Conservation (phyloP, 2,329 filamentous ascomycete species). For the Talaromyces sp. region DNA sequence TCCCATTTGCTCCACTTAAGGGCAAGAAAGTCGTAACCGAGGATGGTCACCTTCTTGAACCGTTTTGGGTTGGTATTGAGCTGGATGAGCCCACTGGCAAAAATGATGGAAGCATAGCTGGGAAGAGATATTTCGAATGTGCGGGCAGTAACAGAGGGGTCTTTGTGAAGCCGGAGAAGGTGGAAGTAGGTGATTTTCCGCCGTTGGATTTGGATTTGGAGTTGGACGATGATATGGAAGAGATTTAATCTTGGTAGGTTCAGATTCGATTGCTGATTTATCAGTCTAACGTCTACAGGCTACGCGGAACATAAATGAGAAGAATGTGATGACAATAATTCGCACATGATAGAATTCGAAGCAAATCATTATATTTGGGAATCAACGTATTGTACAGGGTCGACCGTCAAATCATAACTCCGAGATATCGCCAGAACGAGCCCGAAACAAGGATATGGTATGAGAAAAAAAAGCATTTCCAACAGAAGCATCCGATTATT, state of each 20-base stretch:
- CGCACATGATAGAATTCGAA: background rate
- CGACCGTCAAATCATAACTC: background rate
- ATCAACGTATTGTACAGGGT: background rate
- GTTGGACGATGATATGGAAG: slow-evolving; percentile 53
- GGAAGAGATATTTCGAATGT: slow-evolving; percentile 54
- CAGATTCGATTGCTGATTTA: too few relatives aligned
- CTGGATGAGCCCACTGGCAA: slow-evolving; percentile 64
- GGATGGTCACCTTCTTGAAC: slow-evolving; percentile 23
- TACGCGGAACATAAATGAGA: background rate
- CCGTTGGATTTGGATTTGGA: slow-evolving; percentile 52
- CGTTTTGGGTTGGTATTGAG: slow-evolving; percentile 56
- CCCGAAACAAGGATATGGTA: background rate
- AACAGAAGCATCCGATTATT: background rate
- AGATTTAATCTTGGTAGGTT: slow-evolving; percentile 38
- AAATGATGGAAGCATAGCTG: slow-evolving; percentile 57
- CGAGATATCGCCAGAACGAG: background rate
- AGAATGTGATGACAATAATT: background rate
- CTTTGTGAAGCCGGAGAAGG: slow-evolving; percentile 60
- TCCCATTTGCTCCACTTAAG: slow-evolving; percentile 35
- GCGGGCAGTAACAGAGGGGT: slow-evolving; percentile 52
- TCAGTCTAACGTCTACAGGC: background rate
- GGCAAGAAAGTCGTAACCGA: slow-evolving; percentile 22
- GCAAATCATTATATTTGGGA: background rate
- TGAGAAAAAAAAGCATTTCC: background rate
- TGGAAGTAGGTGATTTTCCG: slow-evolving; percentile 59